A percentile compares a stretch with the other conserved stretches of the same genome.
Conservation (phyloP, 305 asterid genomes). For the Fraxinus xanthoxyloides region DNA sequence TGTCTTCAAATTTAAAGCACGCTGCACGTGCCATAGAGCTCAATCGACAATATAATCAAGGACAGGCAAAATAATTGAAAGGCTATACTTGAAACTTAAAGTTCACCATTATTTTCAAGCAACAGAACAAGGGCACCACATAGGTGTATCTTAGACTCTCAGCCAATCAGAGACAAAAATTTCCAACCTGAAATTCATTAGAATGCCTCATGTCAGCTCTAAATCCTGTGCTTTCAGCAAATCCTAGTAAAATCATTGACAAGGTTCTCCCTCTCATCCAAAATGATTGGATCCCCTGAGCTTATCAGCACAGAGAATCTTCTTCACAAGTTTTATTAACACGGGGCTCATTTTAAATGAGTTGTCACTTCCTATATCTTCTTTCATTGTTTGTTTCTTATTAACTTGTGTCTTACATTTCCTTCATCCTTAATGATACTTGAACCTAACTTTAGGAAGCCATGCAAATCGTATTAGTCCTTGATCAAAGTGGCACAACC, state of each 20-base stretch:
- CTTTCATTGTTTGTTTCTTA: not conserved
- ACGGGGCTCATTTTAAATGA: not conserved
- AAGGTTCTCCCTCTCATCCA: not conserved
- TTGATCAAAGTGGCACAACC: not conserved
- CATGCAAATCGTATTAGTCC: not conserved
- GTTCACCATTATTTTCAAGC: not conserved
- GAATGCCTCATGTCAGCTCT: not conserved
- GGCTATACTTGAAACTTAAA: not conserved
- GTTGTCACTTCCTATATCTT: not conserved
- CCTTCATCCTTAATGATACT: not conserved
- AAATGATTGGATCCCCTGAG: not conserved
- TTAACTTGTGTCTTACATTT: not conserved
- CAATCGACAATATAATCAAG: not conserved
- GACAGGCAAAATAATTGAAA: not conserved
- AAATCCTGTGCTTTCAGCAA: not conserved
- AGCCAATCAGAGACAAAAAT: not conserved
- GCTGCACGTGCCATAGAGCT: not conserved
- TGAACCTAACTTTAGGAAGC: not conserved
- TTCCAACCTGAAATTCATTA: not conserved
- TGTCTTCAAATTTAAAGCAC: not conserved
- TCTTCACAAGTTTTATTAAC: not conserved
- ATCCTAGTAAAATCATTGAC: not conserved
- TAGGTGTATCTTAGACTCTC: not conserved
- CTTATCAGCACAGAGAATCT: not conserved
- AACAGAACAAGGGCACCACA: not conserved